Evolutionary conservation across 805 yeast species (phyloP), one percentile per base, ranked within the genome.

Genomic region (Hanseniaspora thailandica): DNA sequence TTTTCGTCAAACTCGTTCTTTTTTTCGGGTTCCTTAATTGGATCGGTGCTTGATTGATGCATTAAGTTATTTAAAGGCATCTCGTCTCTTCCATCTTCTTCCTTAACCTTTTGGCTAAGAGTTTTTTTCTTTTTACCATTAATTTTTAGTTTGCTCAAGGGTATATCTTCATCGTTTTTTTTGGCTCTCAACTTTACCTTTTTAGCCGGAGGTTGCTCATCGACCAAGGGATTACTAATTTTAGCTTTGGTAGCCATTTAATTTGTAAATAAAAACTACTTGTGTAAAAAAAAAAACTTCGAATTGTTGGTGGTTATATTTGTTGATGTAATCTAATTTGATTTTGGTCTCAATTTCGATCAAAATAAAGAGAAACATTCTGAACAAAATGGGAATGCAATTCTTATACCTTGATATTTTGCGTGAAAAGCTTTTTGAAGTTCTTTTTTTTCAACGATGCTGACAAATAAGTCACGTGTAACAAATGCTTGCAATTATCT

Each of bases 1-100:
- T 40, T 56, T 19, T 55, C 71, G 52, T 73, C 80, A 45, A 73
- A 76, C 23, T 71, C 80, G 12, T 55, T 62, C 28, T 57, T 64
- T 34, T 57, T 62, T 39, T 52, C 50, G 49, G 61, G 56, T 40
- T 55, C 54, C 54, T 17, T 41, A 46, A 45, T 57, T 56, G 44
- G 57, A 57, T 44, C 47, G 52, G 31, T 60, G 64, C 55, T 64
- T 62, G 35, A 26, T 45, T 22, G 51, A 55, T 39, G 31, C 48
- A 34, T 47, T 53, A 40, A 40, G 53, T 15, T 44, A 46, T 25
- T 54, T 47, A 45, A 43, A 43, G 45, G 12, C n/a, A 33, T 12
- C n/a, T 39, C 43, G 51, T 38, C 55, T 45, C 28, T 48, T 57
- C 67, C 67, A 66, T 7, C 40, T 48, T 57, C 56, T 63, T 57